These are phyloP conservation scores for Diaporthe sp. DNA, from an alignment of 2,329 filamentous ascomycete genomes.

Conservation along the genomic window DNA sequence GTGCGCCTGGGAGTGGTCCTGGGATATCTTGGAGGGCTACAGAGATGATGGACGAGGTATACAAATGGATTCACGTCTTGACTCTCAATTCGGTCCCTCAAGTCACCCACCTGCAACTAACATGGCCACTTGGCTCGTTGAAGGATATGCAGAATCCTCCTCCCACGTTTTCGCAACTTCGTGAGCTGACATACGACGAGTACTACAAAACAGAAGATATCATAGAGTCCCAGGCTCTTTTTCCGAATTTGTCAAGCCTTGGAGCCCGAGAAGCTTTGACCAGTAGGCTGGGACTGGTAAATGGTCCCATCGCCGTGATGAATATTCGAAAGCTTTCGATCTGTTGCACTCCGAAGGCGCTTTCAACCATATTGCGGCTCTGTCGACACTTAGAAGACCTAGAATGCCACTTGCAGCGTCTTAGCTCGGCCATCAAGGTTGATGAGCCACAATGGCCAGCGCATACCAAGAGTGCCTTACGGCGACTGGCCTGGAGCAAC, in stretches of 20 bases:
- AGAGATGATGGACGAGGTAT: no score
- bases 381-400: background rate
- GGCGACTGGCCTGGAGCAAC: background rate
- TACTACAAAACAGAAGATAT: background rate
- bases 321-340: background rate
- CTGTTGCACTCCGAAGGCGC: background rate
- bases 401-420: background rate
- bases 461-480: background rate
- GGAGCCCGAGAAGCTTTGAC: no score
- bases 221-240: background rate
- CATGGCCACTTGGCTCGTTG: background rate
- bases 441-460: background rate
- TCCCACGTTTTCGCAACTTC: background rate
- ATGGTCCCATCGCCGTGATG: background rate
- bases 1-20: no score
- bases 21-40: no score
- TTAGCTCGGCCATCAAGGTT: background rate
- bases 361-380: background rate
- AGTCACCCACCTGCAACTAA: background rate
- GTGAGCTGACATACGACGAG: background rate
- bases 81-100: background rate
- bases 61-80: background rate
- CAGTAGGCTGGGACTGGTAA: accelerated
- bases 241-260: background rate
- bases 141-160: background rate